Base-by-base conservation (phyloP, 2,329 filamentous ascomycete genomes). In the Botrytis squamosa region DNA sequence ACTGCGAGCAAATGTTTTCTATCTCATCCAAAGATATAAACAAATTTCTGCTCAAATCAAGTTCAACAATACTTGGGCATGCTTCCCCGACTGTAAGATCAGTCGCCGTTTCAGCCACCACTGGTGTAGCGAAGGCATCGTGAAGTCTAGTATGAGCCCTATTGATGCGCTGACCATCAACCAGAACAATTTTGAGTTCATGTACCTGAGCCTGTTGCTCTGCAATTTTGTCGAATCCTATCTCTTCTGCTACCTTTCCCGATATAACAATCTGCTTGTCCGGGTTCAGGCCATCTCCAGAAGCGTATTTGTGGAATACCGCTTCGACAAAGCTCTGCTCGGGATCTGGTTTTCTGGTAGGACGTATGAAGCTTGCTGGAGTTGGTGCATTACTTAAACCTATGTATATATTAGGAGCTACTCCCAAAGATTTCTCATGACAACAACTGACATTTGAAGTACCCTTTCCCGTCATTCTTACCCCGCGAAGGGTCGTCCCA, bases 221-320 rank as follows among this genome's bases (percentile, higher is more conserved):
- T 62, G 92, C 89, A 77, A 98, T 93, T 85, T 98, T 98, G 78
- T 97, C 94, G 78, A 98, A 98, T 44, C 96, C 96, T 49, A 98
- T 89, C 83, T 98, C 95, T 83, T 98, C 92, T 8, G 93, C 95
- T 29, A 95, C 88, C 83, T 98, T 98, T 55, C 79, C 93, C 84
- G 85, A 97, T 86, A 86, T 91, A 72, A 86, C 84, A 75, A 97
- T 92, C 67, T 89, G 85, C 68, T 86, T 85, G 12, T 83, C 81
- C 20, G 83, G 66, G 25, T 71, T 70, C 18, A 67, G 60, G 14
- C 81, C 79, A 22, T 83, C 81, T 73, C 91, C 88, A 4, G 90
- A 88, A 5, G 91, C 93, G 81, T 99, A 99, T 84, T 98, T 99
- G 78, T 90, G 88, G 74, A 89, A 88, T 71, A 98, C 85, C 4